Evolutionary conservation across 2,329 filamentous ascomycete genomes (phyloP), one percentile per base, ranked within the genome.

Genomic region (Alternaria sp.): DNA sequence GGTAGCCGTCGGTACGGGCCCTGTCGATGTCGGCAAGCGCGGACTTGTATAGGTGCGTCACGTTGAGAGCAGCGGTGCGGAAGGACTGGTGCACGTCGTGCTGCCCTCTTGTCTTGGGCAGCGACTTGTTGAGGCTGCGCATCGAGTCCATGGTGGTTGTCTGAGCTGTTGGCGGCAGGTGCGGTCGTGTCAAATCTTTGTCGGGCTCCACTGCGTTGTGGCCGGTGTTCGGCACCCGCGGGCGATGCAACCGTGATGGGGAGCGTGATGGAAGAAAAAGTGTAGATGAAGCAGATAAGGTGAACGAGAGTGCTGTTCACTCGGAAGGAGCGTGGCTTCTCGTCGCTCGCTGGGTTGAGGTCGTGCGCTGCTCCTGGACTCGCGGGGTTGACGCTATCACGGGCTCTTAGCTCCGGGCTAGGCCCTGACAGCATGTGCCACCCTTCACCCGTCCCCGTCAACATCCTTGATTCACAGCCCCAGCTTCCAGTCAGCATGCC

Each of bases 31-130:
- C 91, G 30, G 89, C 85, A 12, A 92, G 91, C 4, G 95, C 95
- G 43, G 90, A 94, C 81, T 97, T 97, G 84, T 98, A 98, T 13
- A 99, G 89, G 75, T 96, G 97, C 51, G 96, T 98, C 59, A 98
- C 94, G 6, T 93, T 97, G 32, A 97, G 86, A 19, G 96, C 96
- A 32, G 96, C 96, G 15, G 91, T 89, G 80, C 93, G 96, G 86
- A 99, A 99, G 62, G 93, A 90, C 72, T 95, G 90, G 61, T 97
- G 88, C 51, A 97, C 88, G 76, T 84, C 78, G 47, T 73, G 80
- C 68, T 81, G 79, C 51, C 69, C 69, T 54, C 73, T 70, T 13
- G 79, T 73, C 61, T 72, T 75, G 8, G 80, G 80, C 49, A 81
- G 73, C 32, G 79, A 80, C 40, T 69, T 80, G 70, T 81, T 81